Evolutionary conservation across 2,329 filamentous ascomycete genomes (phyloP), one percentile per base, ranked within the genome.

Genomic region (Zymoseptoria passerinii): DNA sequence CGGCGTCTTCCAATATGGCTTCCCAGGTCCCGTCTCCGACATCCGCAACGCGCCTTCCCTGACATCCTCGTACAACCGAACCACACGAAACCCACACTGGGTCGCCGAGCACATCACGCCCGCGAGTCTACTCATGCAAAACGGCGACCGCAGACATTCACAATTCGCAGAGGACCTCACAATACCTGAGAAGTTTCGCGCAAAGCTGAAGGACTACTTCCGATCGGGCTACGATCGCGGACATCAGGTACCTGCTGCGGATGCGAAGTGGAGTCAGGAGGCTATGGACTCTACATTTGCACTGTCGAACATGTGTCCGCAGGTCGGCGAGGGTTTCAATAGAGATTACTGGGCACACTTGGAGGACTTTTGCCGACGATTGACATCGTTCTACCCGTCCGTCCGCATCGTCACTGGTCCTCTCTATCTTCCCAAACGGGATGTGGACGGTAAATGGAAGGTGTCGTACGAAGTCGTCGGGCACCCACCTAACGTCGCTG

Each of bases 321-420:
- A 99, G 77, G 94, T 99, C 28, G 94, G 94, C 65, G 90, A 96
- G 72, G 94, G 94, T 59, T 99, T 99, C 81, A 99, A 99, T 78
- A 83, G 94, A 54, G 94, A 99, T 77, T 99, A 99, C 82, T 99
- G 94, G 94, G 89, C 94, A 44, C 94, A 99, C 74, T 92, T 99
- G 66, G 94, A 99, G 77, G 92, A 96, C 71, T 99, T 97, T 71
- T 96, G 92, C 76, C 84, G 94, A 8, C 80, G 90, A 18, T 79
- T 99, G 64, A 92, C 92, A 0, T 76, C 79, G 52, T 81, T 79
- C 56, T 99, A 96, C 71, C 92, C 92, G 0, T 88, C 83, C 49
- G 92, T 99, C 27, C 83, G 94, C 62, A 87, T 97, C 66, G 90
- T 96, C 57, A 99, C 94, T 0, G 94, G 94, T 0, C 94, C 94